phyloP scores from a whole-genome alignment of 768 basidiomycete genomes.

The Xerocomellus chrysenteron region DNA sequence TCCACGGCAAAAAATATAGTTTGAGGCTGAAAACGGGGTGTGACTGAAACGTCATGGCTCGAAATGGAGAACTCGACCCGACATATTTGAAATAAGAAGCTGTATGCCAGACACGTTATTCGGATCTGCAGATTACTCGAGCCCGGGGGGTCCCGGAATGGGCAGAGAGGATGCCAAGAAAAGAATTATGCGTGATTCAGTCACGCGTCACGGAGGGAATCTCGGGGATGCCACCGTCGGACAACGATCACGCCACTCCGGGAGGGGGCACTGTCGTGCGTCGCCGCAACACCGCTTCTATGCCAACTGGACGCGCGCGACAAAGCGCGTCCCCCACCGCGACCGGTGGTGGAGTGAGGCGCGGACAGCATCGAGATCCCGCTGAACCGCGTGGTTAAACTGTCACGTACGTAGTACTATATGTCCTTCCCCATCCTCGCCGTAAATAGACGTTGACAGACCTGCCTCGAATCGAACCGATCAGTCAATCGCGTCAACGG shows the following conservation, averaged over 20 bases:
- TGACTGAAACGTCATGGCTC: conserved; percentile 6
- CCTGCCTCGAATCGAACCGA: conserved; percentile 24
- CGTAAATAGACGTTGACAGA: conserved; percentile 32
- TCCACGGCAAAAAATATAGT: not conserved
- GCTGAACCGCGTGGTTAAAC: conserved; percentile 7
- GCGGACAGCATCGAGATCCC: conserved; percentile 8
- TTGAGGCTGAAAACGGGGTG: not conserved
- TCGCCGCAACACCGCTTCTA: not conserved
- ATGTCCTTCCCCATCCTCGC: conserved; percentile 17
- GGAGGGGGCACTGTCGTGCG: not conserved
- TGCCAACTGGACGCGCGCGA: conserved; percentile 9
- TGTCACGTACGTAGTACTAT: conserved; percentile 23
- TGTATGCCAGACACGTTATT: conserved; percentile 25
- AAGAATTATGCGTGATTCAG: conserved; percentile 3
- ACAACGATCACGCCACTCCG: not conserved
- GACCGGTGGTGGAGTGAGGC: not conserved
- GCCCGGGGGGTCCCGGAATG: conserved; percentile 10
- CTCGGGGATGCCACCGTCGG: too few relatives aligned
- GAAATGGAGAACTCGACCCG: conserved; percentile 14
- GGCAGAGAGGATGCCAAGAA: conserved; percentile 13
- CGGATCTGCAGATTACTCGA: conserved; percentile 33
- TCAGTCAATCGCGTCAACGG: conserved; percentile 27
- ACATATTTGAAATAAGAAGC: conserved; percentile 35
- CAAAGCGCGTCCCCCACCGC: not conserved
- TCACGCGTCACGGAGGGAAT: conserved; percentile 23